Evolutionary conservation across 2,329 filamentous ascomycete genomes (phyloP), one percentile per base, ranked within the genome.

Genomic region (Trichoderma lentiforme): DNA sequence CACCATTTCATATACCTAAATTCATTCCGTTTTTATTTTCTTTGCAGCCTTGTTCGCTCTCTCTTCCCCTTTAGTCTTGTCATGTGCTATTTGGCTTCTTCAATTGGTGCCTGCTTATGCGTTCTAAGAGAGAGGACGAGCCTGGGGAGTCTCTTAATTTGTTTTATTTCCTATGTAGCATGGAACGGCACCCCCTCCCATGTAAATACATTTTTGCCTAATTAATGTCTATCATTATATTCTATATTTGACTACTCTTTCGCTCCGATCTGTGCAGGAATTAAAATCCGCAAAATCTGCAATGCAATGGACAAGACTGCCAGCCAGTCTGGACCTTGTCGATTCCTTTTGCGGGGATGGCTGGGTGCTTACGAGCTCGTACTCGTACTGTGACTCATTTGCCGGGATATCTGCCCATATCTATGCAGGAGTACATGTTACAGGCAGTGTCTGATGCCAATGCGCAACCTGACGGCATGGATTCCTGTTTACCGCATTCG

Each of bases 1-100:
- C 77, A 78, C 76, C 75, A 76, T 71, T 71, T 63, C 78, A 78
- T 78, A 79, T 80, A 78, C 78, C 78, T 81, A 63, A 79, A 79
- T 81, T 80, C 75, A 81, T 78, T 74, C 75, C 76, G 30, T 66
- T 68, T n/a, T 43, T 56, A 34, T 56, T 66, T 51, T 65, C 24
- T 71, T 65, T 68, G 21, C 63, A 51, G 30, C 43, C 57, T 36
- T 57, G 26, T 39, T 34, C 18, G 39, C 30, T 58, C 36, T 67
- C 34, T 28, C 24, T 51, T 51, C 15, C 36, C 56, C 7, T n/a
- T 21, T 24, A 21, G 36, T 70, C 56, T 36, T 70, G 57, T 36
- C 36, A 47, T 62, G 57, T 70, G 57, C 21, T n/a, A 12, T 58
- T 61, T 69, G 65, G 34, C n/a, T 60, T 24, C 36, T 28, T 68